Evolutionary conservation across 1,284 basidiomycete genomes (phyloP), one percentile per base, ranked within the genome.

Genomic region (Bondarzewia mesenterica): DNA sequence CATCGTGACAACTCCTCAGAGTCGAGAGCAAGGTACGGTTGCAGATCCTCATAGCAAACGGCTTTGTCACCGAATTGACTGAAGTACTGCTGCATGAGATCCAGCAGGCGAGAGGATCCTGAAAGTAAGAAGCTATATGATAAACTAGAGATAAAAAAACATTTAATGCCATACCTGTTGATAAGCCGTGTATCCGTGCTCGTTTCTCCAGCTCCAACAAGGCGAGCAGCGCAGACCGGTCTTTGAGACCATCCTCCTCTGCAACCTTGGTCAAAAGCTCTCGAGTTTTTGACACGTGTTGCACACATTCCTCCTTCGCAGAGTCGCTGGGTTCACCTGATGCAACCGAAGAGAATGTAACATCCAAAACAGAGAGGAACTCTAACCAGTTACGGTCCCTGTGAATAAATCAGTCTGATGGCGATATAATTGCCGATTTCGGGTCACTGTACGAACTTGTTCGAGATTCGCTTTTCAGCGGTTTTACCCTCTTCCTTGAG

Each of bases 361-460:
- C 80, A 51, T 89, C 81, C 3, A 91, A 63, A 14, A 89, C 65
- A 4, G 86, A 76, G 40, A 85, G 61, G 60, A 92, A 89, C 57
- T 91, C 88, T 12, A 89, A 70, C 88, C 89, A 93, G 57, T 92
- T 92, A 40, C 85, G 82, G 58, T 91, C 85, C 43, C 87, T 90
- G 50, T n/a, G 50, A 27, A 44, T 12, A 27, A 15, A 45, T 22
- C 43, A 38, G 43, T 44, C 35, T 16, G 44, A 37, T 26, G 42
- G 46, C 46, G 18, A 40, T 39, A 44, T 36, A 23, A 42, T 40
- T 16, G 38, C 21, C n/a, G n/a, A 40, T 40, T 18, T 25, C 46
- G 25, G n/a, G 38, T 44, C 42, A 48, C 62, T 38, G 59, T 73
- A 56, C 46, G 85, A 85, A 74, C 75, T 55, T 75, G 74, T 47